Base-by-base conservation (phyloP, 164 flowering plant genomes). In the Stephania yunnanensis region DNA sequence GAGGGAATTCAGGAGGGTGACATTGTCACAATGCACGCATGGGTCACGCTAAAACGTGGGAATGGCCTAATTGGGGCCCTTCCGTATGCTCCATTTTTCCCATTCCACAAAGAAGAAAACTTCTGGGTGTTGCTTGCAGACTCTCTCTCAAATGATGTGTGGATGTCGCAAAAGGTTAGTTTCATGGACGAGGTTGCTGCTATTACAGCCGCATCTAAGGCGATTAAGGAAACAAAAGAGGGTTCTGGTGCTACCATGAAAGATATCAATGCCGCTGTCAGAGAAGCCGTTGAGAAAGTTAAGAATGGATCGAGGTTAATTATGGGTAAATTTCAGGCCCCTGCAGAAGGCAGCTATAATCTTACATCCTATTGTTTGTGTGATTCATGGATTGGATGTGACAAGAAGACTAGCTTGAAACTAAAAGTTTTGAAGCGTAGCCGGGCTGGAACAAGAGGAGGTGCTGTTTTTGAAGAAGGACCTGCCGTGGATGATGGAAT, bases 341-440 rank as follows among this genome's bases (percentile, higher is more conserved):
- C n/a, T n/a, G n/a, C n/a, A n/a, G n/a, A n/a, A n/a, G n/a, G n/a
- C n/a, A n/a, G n/a, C n/a, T n/a, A n/a, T n/a, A n/a, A n/a, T n/a
- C n/a, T n/a, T n/a, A n/a, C n/a, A n/a, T n/a, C n/a, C n/a, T n/a
- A n/a, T n/a, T n/a, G n/a, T n/a, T n/a, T n/a, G n/a, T n/a, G n/a
- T n/a, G n/a, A n/a, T n/a, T n/a, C n/a, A n/a, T n/a, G n/a, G n/a
- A 88, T 93, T 71, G 97, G 97, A 13, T 93, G 97, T 68, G 97
- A 95, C 80, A 87, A 74, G 45, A 91, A 84, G 78, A 75, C 86
- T 15, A 82, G 69, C 74, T 72, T 93, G 81, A 95, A 92, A 78
- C 44, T 94, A 64, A 94, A 90, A 75, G 81, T 94, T 58, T 72
- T 89, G 81, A 92, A 87, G 74, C 82, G 97, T 31, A 91, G 88